Conservation (phyloP, 2,329 filamentous ascomycete species). For the Helotiales sp. region DNA sequence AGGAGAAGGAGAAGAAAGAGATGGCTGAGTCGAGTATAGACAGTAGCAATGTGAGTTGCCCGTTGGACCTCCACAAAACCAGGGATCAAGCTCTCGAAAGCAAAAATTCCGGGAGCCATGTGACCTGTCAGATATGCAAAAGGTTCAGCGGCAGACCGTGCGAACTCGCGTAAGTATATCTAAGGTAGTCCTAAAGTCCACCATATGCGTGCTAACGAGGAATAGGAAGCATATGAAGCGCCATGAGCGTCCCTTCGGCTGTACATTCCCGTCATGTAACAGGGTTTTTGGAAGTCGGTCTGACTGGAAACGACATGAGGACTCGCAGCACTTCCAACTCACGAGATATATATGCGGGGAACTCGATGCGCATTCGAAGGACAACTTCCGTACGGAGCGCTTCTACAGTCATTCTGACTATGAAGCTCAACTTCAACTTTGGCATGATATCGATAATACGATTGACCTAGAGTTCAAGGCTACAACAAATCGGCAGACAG, state of each 20-base stretch:
- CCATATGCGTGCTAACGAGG: no score
- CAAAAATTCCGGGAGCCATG: no score
- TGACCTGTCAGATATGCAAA: no score
- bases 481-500: slow-evolving; percentile 57
- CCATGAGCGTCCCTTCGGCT: slow-evolving; percentile 79
- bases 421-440: slow-evolving; percentile 60
- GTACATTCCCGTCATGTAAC: slow-evolving; percentile 68
- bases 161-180: no score
- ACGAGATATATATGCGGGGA: slow-evolving; percentile 72
- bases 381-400: slow-evolving; percentile 53
- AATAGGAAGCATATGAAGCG: no score
- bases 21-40: no score
- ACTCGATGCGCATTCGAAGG: slow-evolving; percentile 20
- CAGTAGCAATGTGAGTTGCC: no score
- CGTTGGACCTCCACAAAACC: no score
- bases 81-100: no score
- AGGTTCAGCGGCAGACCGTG: no score
- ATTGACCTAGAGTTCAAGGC: slow-evolving; percentile 34
- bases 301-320: slow-evolving; percentile 92
- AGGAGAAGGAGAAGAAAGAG: no score
- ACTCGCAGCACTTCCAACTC: slow-evolving; percentile 70
- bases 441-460: slow-evolving; percentile 35
- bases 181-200: no score
- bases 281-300: slow-evolving; percentile 89
- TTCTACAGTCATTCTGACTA: slow-evolving; percentile 61